Percentiles rank a stretch among this genome's conserved stretches.
phyloP scores from a whole-genome alignment of 352 stramenopile genomes.

The Blastocystis sp. region DNA sequence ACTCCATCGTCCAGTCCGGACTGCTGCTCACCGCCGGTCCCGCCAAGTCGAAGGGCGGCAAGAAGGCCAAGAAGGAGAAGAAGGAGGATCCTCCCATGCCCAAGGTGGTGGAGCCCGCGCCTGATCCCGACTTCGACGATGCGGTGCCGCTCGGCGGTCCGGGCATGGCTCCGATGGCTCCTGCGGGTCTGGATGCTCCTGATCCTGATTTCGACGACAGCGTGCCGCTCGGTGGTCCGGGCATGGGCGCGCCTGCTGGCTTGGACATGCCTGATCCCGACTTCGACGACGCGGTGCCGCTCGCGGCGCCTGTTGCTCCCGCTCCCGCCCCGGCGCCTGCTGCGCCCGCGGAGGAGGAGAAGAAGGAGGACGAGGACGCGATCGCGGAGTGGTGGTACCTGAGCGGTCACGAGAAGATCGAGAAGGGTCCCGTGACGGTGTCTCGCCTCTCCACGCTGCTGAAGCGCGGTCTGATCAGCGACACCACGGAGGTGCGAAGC shows the following conservation, averaged over 20 bases:
- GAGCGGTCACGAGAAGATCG: slow-evolving; percentile 70
- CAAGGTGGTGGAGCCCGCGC: neutral
- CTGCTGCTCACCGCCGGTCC: slow-evolving; percentile 60
- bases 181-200: slow-evolving; percentile 19
- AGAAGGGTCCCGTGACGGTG: slow-evolving; percentile 75
- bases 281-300: slow-evolving; percentile 18
- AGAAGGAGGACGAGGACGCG: slow-evolving; percentile 64
- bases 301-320: neutral
- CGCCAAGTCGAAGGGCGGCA: slow-evolving; percentile 19
- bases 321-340: neutral
- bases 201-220: slow-evolving; percentile 38
- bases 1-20: slow-evolving; percentile 65
- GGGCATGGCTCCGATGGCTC: slow-evolving; percentile 1
- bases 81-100: slow-evolving; percentile 12
- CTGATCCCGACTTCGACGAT: slow-evolving; percentile 66
- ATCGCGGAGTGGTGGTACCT: slow-evolving; percentile 65
- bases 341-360: neutral
- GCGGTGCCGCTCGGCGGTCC: slow-evolving; percentile 39
- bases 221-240: slow-evolving; percentile 23
- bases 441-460: slow-evolving; percentile 40
- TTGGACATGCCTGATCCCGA: slow-evolving; percentile 24
- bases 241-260: slow-evolving; percentile 14
- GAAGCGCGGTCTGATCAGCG: slow-evolving; percentile 60
- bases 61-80: slow-evolving; percentile 14
- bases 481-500: slow-evolving; percentile 76